A percentile compares a stretch with the other conserved stretches of the same genome.
Evolutionary conservation across 345 rosid genomes (phyloP).

Genomic region (Ceriops zippeliana): DNA sequence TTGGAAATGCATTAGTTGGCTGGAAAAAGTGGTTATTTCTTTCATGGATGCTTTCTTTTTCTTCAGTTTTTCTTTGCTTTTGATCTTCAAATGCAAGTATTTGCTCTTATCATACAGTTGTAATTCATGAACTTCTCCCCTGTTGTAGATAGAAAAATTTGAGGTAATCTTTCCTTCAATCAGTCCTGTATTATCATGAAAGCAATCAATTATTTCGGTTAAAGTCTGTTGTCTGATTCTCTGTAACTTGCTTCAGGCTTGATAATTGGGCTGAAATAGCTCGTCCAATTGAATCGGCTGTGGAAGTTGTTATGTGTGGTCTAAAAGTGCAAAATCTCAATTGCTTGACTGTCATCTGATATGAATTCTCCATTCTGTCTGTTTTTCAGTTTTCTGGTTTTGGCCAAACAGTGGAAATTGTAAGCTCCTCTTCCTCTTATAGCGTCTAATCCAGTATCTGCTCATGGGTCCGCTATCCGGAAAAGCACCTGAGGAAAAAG

Average conservation of each 20-base stretch:
- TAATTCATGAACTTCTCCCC: not conserved
- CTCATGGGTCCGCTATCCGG: conserved; percentile 55
- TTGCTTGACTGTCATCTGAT: not conserved
- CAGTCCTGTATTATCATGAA: not conserved
- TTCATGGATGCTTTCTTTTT: not conserved
- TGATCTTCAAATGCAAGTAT: not conserved
- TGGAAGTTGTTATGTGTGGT: too few species aligned
- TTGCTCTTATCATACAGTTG: not conserved
- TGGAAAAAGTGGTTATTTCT: not conserved
- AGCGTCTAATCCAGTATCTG: too few species aligned
- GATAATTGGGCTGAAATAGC: not conserved
- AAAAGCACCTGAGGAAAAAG: conserved; percentile 12
- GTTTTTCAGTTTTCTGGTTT: conserved; percentile 7
- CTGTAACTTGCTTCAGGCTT: not conserved
- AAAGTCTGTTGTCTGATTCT: not conserved
- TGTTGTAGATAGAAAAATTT: not conserved
- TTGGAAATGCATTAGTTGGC: not conserved
- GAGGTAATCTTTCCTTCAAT: not conserved
- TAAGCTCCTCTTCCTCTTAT: too few species aligned
- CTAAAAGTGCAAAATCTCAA: not conserved
- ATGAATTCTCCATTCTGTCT: not conserved
- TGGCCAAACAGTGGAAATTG: not conserved
- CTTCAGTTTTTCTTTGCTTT: not conserved
- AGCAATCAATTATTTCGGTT: not conserved
- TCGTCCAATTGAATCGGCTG: not conserved